Conservation (phyloP, 345 rosid genomes). For the Salix suchowensis region DNA sequence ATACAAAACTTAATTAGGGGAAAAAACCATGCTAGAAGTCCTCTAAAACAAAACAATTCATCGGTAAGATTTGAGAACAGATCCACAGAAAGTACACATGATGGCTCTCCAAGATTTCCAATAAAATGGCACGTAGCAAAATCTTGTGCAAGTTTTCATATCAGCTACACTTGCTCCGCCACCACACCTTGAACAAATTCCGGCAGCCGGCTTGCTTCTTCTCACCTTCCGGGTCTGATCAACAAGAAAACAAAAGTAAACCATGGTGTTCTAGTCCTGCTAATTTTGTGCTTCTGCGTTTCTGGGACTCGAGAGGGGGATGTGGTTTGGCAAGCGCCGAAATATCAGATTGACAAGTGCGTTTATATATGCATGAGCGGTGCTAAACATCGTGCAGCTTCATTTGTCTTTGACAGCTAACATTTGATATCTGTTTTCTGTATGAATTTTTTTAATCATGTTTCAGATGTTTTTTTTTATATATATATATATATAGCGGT, state of each 20-base stretch:
- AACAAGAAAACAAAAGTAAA: constrained; percentile 73
- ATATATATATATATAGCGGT: too few species aligned
- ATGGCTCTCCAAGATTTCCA: constrained; percentile 87
- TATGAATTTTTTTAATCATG: too few species aligned
- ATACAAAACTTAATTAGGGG: too few species aligned
- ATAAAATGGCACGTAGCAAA: constrained; percentile 77
- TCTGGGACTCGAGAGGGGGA: not conserved
- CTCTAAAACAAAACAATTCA: constrained; percentile 5
- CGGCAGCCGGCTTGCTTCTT: constrained; percentile 85
- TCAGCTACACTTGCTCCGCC: constrained; percentile 95
- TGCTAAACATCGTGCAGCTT: constrained; percentile 15
- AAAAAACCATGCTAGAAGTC: too few species aligned
- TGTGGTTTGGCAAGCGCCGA: not conserved
- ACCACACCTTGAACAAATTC: constrained; percentile 84
- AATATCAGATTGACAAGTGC: too few species aligned
- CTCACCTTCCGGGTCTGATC: constrained; percentile 73
- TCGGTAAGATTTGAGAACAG: constrained; percentile 71
- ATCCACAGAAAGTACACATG: constrained; percentile 79
- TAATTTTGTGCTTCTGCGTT: not conserved
- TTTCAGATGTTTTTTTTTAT: too few species aligned
- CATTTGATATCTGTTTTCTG: not conserved
- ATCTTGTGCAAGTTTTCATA: constrained; percentile 78
- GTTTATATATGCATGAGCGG: not conserved
- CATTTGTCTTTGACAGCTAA: not conserved
- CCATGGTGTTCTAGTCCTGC: constrained; percentile 34